Evolutionary conservation across 805 yeast species (phyloP), one percentile per base, ranked within the genome.

Genomic region (Spathaspora hagerdaliae): DNA sequence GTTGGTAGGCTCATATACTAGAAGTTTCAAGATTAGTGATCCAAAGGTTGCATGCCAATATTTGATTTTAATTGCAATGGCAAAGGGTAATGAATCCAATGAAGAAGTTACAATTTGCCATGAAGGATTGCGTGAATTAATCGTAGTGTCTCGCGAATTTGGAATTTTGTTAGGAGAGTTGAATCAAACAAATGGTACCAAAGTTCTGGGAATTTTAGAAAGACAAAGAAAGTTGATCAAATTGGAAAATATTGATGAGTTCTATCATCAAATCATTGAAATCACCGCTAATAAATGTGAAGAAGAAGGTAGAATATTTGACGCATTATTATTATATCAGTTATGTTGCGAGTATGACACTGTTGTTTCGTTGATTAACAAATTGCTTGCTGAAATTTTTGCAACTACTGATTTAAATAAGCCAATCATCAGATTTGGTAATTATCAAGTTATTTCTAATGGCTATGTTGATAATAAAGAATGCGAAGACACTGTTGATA

Each of bases 31-130:
- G 56, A 79, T 80, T 47, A 79, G 92, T 35, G 96, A 90, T 65
- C 96, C 98, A 24, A 79, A 83, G 56, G 87, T 85, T 46, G 97
- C 97, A 0, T 86, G 87, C n/a, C 96, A 92, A 61, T 94, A 94
- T 59, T 66, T 92, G 43, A 74, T 86, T 26, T 69, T 87, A 53
- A 82, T 90, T 27, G 83, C 87, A 40, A 56, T 89, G 54, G 57
- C 56, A 14, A 14, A 35, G 10, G 71, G 69, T 9, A 44, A 27
- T 15, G 43, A 33, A 15, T 58, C 63, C 2, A 58, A 67, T 24
- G 68, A 72, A 31, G 85, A 83, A 50, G 64, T 75, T 2, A 68
- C 74, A 36, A 67, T 84, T 38, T 81, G 87, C 50, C 90, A 86
- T 56, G 91, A 86, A 54, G 84, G 95, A 0, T 69, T 94, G 39